These are phyloP conservation scores for Leccinum angustisporum DNA, from an alignment of 1,284 basidiomycete genomes.

Conservation along the genomic window DNA sequence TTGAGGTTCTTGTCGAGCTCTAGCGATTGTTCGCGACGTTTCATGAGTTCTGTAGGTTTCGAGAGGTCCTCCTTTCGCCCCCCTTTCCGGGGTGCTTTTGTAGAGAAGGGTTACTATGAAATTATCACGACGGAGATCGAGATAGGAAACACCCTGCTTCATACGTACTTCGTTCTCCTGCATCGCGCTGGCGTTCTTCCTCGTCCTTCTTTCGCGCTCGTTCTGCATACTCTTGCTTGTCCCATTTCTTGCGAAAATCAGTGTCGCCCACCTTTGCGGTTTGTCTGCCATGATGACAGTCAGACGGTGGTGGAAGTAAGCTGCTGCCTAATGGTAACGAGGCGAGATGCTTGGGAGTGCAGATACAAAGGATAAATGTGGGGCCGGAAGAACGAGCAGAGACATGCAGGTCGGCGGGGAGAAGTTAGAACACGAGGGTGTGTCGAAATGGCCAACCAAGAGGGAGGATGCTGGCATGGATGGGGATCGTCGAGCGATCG, in stretches of 20 bases:
- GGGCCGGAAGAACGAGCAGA: too few species aligned
- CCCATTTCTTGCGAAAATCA: conserved; percentile 83
- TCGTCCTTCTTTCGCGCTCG: conserved; percentile 72
- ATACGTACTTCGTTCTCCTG: conserved; percentile 81
- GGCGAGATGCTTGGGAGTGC: too few species aligned
- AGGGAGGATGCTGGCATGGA: too few species aligned
- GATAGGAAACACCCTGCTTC: conserved; percentile 64
- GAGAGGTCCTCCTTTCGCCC: conserved; percentile 70
- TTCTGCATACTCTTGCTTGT: conserved; percentile 82
- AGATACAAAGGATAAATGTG: too few species aligned
- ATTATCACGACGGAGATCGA: neutral
- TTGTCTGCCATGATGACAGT: conserved; percentile 53
- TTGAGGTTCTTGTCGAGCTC: conserved; percentile 89
- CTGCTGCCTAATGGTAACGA: neutral
- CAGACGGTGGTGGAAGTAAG: neutral
- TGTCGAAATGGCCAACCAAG: too few species aligned
- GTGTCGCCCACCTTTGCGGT: conserved; percentile 64
- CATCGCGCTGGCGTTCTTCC: conserved; percentile 77
- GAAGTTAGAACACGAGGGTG: too few species aligned
- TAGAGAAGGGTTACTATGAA: neutral
- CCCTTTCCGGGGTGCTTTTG: conserved; percentile 75
- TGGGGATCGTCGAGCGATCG: too few species aligned
- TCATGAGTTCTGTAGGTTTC: conserved; percentile 87
- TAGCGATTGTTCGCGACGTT: conserved; percentile 77
- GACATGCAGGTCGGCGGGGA: too few species aligned